Base-by-base conservation (phyloP, 345 rosid species). In the Acer saccharum region DNA sequence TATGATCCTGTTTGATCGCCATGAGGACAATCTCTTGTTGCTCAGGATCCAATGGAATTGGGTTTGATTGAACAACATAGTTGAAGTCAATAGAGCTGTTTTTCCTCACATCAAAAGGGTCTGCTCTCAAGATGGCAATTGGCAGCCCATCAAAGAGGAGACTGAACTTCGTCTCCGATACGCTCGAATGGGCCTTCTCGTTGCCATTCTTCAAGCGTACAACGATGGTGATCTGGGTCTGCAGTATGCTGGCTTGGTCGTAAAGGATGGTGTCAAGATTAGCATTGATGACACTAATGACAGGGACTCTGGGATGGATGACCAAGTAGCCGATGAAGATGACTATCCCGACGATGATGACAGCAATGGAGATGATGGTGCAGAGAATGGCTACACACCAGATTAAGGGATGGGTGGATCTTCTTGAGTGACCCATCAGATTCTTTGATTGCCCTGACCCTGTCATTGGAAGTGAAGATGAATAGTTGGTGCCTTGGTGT, bases 341-440 rank as follows among this genome's bases (percentile, higher is more conserved):
- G 3, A 76, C 84, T 50, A 97, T 83, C 58, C 99, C 97, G 4
- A 82, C 84, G 35, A 90, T 6, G 74, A 94, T 94, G 1, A 93
- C 94, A 2, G 79, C 94, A 17, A 90, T 3, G 46, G 90, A 63
- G 6, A 97, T 44, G 82, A 97, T 3, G 14, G 93, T 81, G 88
- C 98, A 97, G 61, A 97, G 67, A 58, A 90, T 72, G 50, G 98
- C 98, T 1, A 81, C 92, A 73, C 83, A 78, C 99, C 99, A 97
- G 69, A 92, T 81, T 61, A 94, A 58, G 27, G 84, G 86, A 76
- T 86, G 75, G 67, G 99, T 97, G 61, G 92, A 84, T 67, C n/a
- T 75, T 39, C 58, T 41, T 10, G 55, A 52, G 10, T 23, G 65
- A 7, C 10, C 0, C 9, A 2, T 2, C 13, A 54, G 27, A 52